Percentiles rank a stretch among this genome's conserved stretches.
Conservation (phyloP, 2,329 filamentous ascomycete genomes). For the Neophaeococcomyces mojaviensis region DNA sequence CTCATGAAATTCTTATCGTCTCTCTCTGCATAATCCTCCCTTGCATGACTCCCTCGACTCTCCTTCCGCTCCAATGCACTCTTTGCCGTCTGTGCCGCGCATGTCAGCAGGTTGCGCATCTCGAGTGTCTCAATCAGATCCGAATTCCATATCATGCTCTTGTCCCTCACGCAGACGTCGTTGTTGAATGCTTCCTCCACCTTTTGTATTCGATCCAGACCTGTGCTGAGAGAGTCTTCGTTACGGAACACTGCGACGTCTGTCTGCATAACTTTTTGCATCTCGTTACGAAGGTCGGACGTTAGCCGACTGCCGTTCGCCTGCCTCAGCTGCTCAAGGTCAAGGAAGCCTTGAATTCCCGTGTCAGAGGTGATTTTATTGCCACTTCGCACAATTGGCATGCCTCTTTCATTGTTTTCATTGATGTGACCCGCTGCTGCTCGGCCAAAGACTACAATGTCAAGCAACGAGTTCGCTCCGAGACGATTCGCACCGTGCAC, state of each 20-base stretch:
- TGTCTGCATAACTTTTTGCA: conserved; percentile 94
- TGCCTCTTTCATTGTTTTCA: conserved; percentile 74
- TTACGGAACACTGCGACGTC: conserved; percentile 90
- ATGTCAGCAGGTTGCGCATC: conserved; percentile 78
- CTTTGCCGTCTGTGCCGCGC: conserved; percentile 74
- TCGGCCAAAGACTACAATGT: conserved; percentile 83
- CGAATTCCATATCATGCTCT: conserved; percentile 96
- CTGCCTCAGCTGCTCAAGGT: conserved; percentile 71
- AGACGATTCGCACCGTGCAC: conserved; percentile 89
- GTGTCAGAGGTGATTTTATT: conserved; percentile 61
- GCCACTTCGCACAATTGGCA: conserved; percentile 52
- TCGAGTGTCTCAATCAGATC: conserved; percentile 83
- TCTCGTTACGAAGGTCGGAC: conserved; percentile 69
- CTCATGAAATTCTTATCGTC: conserved; percentile 54
- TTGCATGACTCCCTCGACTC: conserved; percentile 76
- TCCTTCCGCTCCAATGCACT: conserved; percentile 79
- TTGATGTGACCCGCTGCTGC: conserved; percentile 84
- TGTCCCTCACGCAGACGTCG: conserved; percentile 81
- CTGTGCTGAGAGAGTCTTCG: conserved; percentile 76
- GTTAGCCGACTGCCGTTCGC: conserved; percentile 72
- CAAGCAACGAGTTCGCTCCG: conserved; percentile 83
- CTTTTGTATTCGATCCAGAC: conserved; percentile 70
- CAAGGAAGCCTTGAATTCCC: conserved; percentile 68
- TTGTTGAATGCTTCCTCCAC: conserved; percentile 64
- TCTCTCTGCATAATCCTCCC: conserved; percentile 79